Conservation (phyloP, 495 filamentous ascomycete genomes). For the Daldinia vernicosa region DNA sequence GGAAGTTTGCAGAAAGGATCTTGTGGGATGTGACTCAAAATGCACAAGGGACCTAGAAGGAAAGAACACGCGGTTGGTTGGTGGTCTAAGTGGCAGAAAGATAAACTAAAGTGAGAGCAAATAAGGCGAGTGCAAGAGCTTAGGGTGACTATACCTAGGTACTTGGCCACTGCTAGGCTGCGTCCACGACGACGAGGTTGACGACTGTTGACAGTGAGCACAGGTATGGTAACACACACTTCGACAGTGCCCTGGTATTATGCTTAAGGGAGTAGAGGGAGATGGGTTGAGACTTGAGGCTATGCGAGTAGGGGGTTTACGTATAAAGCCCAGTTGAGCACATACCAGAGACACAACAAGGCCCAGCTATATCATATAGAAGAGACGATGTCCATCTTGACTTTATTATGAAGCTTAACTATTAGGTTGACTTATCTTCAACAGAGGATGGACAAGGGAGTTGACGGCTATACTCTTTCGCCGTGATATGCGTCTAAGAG, state of each 20-base stretch:
- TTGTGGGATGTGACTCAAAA: conserved; percentile 1
- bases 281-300: background rate
- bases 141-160: background rate
- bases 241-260: background rate
- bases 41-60: background rate
- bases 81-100: background rate
- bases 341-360: background rate
- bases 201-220: background rate
- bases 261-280: background rate
- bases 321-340: background rate
- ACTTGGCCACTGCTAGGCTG: background rate
- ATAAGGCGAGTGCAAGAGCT: background rate
- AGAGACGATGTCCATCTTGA: background rate
- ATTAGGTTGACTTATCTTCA: background rate
- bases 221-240: background rate
- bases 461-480: background rate
- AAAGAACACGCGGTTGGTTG: background rate
- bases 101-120: background rate
- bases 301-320: background rate
- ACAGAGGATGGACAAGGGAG: background rate
- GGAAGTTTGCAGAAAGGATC: background rate
- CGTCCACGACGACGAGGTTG: background rate
- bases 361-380: background rate
- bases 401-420: background rate
- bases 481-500: background rate